Conservation (phyloP, 2,329 filamentous ascomycete genomes). For the Penicillium olsonii region DNA sequence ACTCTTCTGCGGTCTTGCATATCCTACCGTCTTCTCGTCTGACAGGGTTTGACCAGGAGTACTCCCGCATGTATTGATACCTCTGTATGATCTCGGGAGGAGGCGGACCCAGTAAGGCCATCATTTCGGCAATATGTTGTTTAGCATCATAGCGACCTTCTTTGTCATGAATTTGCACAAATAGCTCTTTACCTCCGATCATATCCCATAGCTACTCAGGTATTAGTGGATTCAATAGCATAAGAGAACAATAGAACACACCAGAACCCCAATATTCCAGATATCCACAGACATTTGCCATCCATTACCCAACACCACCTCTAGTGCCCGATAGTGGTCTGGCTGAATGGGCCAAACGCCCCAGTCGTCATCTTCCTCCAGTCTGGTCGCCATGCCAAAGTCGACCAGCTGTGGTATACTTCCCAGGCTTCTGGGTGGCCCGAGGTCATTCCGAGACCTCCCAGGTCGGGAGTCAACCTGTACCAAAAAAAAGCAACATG, state of each 20-base stretch:
- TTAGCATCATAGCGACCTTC: conserved; percentile 39
- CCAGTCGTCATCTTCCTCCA: conserved; percentile 46
- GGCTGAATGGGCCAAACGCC: conserved; percentile 46
- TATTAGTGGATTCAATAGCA: conserved; percentile 26
- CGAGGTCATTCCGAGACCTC: conserved; percentile 35
- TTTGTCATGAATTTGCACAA: conserved; percentile 36
- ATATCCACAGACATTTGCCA: conserved; percentile 44
- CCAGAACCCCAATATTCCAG: conserved; percentile 45
- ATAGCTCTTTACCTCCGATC: conserved; percentile 40
- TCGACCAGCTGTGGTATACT: conserved; percentile 38
- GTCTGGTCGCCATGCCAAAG: conserved; percentile 33
- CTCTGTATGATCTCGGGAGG: conserved; percentile 38
- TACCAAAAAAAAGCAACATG: too few relatives aligned
- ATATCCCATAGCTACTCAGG: conserved; percentile 40
- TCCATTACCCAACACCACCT: conserved; percentile 42
- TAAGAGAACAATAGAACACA: conserved; percentile 21
- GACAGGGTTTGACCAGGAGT: conserved; percentile 33
- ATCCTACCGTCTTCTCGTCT: conserved; percentile 29
- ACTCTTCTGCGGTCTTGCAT: conserved; percentile 37
- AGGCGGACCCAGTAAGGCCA: conserved; percentile 43
- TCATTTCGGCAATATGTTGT: conserved; percentile 47
- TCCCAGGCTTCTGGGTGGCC: conserved; percentile 23
- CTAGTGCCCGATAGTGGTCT: conserved; percentile 43
- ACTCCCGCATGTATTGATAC: conserved; percentile 34
- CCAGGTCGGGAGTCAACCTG: too few relatives aligned